Evolutionary conservation across 257 asterid genomes (phyloP).

Genomic region (Oldenlandia corymbosa): DNA sequence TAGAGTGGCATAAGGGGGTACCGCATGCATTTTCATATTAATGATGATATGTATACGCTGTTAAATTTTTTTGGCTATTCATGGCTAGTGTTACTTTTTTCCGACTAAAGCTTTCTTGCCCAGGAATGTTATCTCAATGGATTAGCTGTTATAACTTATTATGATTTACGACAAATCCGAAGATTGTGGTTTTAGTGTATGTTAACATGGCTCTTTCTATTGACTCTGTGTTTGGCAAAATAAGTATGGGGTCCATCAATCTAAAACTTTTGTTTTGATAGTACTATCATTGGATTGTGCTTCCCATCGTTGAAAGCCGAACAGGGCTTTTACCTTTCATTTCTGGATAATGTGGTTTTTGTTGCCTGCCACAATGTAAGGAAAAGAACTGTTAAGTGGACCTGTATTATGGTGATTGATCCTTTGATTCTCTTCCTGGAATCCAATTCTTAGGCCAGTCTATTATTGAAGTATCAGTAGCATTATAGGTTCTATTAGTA

Average conservation of each 20-base stretch:
- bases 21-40: neutral
- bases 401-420: neutral
- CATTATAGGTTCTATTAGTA: too few relatives aligned
- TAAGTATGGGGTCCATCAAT: neutral
- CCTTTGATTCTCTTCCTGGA: neutral
- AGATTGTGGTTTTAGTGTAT: too few relatives aligned
- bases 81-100: neutral
- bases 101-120: neutral
- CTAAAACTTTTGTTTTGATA: neutral
- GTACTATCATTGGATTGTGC: neutral
- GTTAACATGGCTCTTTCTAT: neutral
- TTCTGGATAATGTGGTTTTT: too few relatives aligned
- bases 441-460: too few relatives aligned
- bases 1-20: neutral
- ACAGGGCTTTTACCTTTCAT: neutral
- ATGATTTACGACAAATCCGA: too few relatives aligned
- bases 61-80: neutral
- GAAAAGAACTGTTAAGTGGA: neutral
- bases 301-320: neutral
- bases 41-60: neutral
- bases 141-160: too few relatives aligned
- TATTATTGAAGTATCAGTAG: too few relatives aligned
- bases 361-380: neutral
- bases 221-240: neutral
- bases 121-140: too few relatives aligned